A percentile compares a stretch with the other conserved stretches of the same genome.
Conservation (phyloP, 2,329 filamentous ascomycete genomes). For the Hirsutella minnesotensis region DNA sequence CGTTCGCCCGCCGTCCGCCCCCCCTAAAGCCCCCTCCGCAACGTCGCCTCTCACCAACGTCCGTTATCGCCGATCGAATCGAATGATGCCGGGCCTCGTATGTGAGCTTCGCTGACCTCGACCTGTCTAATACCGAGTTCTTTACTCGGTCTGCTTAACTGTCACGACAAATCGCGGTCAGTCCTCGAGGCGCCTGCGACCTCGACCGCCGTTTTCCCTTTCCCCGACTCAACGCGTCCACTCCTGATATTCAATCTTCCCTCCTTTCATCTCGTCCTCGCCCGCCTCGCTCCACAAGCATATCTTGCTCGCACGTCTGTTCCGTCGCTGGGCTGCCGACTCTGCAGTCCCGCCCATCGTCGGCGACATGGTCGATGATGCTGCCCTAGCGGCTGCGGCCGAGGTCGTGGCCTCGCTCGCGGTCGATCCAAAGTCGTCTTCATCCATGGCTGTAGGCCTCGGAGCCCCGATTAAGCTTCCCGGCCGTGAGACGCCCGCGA, state of each 20-base stretch:
- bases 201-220: neutral
- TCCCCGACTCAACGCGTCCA: neutral
- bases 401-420: conserved; percentile 42
- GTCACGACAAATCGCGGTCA: neutral
- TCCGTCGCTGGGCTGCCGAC: conserved; percentile 14
- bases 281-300: neutral
- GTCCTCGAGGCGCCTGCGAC: neutral
- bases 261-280: neutral
- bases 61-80: neutral
- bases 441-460: conserved; percentile 26
- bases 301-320: neutral
- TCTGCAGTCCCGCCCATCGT: conserved; percentile 12
- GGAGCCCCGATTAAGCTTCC: conserved; percentile 56
- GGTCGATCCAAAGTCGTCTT: conserved; percentile 25
- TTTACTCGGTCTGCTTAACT: neutral
- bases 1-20: neutral
- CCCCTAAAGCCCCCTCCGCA: neutral
- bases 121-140: neutral
- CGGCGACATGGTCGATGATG: conserved; percentile 39
- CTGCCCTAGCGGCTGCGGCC: conserved; percentile 40
- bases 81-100: conserved; percentile 4
- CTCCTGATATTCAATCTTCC: neutral
- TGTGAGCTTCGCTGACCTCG: conserved; percentile 2
- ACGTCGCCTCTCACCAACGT: neutral
- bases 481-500: conserved; percentile 62